Percentiles rank a stretch among this genome's conserved stretches.
Conservation (phyloP, 179 eudicot genomes). For the Beta corolliflora region DNA sequence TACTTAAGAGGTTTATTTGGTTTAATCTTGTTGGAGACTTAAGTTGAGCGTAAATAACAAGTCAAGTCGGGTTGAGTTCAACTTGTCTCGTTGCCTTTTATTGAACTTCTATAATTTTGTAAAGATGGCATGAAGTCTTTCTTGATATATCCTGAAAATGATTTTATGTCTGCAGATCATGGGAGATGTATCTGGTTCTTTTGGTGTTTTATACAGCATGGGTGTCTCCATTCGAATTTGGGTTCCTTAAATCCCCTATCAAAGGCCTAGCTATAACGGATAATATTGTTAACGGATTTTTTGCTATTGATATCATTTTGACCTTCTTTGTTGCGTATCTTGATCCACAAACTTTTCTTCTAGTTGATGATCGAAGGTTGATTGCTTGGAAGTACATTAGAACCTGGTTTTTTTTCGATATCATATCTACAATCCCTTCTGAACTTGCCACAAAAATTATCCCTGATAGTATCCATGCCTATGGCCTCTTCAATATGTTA, state of each 20-base stretch:
- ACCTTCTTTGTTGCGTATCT: slow-evolving; percentile 76
- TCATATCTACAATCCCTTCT: slow-evolving; percentile 62
- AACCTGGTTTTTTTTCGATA: slow-evolving; percentile 61
- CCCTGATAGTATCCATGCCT: slow-evolving; percentile 40
- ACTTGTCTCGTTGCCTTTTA: neutral
- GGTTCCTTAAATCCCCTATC: slow-evolving; percentile 43
- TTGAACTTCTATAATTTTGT: neutral
- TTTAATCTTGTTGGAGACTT: neutral
- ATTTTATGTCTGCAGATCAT: slow-evolving; percentile 45
- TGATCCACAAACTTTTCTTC: slow-evolving; percentile 60
- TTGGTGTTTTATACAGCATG: slow-evolving; percentile 84
- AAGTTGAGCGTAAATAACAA: neutral
- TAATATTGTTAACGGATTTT: slow-evolving; percentile 65
- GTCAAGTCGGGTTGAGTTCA: neutral
- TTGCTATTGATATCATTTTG: slow-evolving; percentile 60
- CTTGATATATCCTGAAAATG: neutral
- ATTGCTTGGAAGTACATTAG: slow-evolving; percentile 60
- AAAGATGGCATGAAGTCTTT: neutral
- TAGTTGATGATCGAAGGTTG: slow-evolving; percentile 48
- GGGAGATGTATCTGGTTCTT: slow-evolving; percentile 54
- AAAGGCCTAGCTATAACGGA: slow-evolving; percentile 49
- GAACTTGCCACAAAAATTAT: slow-evolving; percentile 47
- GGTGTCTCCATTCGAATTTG: slow-evolving; percentile 86
- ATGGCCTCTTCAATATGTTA: slow-evolving; percentile 68
- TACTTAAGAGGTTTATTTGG: neutral